Evolutionary conservation across 1,139 yeast genomes (phyloP), one percentile per base, ranked within the genome.

Genomic region (Suhomyces bribrorum): DNA sequence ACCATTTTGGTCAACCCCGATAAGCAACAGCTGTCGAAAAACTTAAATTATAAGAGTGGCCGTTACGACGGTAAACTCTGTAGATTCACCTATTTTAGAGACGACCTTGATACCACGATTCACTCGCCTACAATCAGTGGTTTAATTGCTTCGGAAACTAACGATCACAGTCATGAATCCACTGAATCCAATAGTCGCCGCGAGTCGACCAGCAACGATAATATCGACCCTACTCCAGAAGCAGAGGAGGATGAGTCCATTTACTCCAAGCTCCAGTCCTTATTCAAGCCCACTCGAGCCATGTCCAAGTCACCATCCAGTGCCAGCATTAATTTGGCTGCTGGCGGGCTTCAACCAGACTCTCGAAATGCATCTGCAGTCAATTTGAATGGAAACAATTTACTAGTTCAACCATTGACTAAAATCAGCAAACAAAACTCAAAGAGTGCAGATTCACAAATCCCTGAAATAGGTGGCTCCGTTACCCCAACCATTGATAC

Each of bases 51-150:
- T 18, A 46, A 47, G 30, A 31, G 31, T 40, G 71, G 73, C 49
- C 69, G 49, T 24, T 31, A 45, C 9, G 62, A 57, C 31, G 57
- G 60, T 2, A 60, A 56, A 14, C 41, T 57, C n/a, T 67, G 68
- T 43, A 51, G 98, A 45, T 92, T 86, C 64, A 88, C 97, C 0
- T 92, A 90, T 56, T 92, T 92, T 61, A 73, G 97, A 48, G 96
- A 90, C 49, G 96, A 89, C 53, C 65, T 92, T 49, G 86, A 84
- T 14, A 80, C 88, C 12, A 92, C 98, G 0, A 80, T 92, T 12
- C 97, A 92, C 60, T 81, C 97, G 0, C 92, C 96, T 1, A 83
- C 86, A 4, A 81, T 92, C 25, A 83, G 95, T 11, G 97, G 97
- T 0, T 66, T 90, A 24, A 58, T 88, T 28, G 38, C 43, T 5